Conservation (phyloP, 2,329 filamentous ascomycete species). For the Metarhizium brunneum region DNA sequence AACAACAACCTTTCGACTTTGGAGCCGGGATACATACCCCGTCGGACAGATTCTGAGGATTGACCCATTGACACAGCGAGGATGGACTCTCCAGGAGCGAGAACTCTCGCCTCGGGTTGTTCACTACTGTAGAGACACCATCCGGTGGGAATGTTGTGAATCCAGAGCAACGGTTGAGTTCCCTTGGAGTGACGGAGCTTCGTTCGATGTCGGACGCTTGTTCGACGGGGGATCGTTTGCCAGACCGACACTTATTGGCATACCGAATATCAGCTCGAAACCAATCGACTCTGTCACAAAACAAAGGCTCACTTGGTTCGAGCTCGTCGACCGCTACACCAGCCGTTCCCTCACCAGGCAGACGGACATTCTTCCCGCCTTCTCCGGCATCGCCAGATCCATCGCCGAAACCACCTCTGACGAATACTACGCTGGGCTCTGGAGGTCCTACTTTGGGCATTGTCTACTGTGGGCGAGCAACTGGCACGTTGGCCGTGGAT, state of each 20-base stretch:
- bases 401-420: neutral
- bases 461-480: constrained; percentile 1
- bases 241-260: neutral
- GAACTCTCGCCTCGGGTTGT: neutral
- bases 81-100: constrained; percentile 1
- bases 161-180: neutral
- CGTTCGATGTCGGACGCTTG: constrained; percentile 1
- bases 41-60: neutral
- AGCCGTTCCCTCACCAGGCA: neutral
- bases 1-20: neutral
- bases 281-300: neutral
- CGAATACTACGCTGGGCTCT: neutral
- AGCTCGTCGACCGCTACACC: constrained; percentile 1
- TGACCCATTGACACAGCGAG: neutral
- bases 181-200: neutral
- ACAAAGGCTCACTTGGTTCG: neutral
- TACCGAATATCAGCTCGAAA: neutral
- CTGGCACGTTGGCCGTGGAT: neutral
- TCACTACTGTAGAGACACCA: neutral
- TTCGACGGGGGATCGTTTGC: neutral
- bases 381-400: constrained; percentile 1
- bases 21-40: constrained; percentile 1
- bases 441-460: constrained; percentile 1
- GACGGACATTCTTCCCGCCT: neutral
- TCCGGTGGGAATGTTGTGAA: constrained; percentile 1